phyloP scores from a whole-genome alignment of 2,329 filamentous ascomycete species.

The Teratosphaeria nubilosa region DNA sequence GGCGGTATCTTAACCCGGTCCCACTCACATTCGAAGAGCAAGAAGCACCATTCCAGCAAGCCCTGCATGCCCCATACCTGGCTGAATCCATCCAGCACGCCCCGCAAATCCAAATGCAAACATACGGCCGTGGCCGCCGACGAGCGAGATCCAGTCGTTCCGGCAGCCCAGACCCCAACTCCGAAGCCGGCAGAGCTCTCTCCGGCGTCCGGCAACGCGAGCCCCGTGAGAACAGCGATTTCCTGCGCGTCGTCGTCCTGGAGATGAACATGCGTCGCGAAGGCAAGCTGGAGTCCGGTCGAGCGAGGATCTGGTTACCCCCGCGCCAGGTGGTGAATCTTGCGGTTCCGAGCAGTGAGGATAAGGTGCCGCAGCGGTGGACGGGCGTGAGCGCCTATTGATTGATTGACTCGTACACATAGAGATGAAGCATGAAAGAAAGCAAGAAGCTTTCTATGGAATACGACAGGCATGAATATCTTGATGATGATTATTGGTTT shows the following conservation, averaged over 20 bases:
- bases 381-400: neutral
- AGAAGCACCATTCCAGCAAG: conserved; percentile 27
- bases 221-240: conserved; percentile 53
- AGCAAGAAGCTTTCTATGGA: neutral
- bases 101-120: conserved; percentile 54
- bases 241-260: conserved; percentile 53
- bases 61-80: conserved; percentile 25
- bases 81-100: conserved; percentile 29
- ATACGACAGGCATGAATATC: neutral
- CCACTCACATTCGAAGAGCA: conserved; percentile 30
- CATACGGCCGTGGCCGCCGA: conserved; percentile 37
- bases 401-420: neutral
- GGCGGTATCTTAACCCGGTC: conserved; percentile 52
- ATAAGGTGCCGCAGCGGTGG: neutral
- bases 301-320: conserved; percentile 51
- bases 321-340: conserved; percentile 34
- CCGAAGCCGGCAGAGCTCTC: conserved; percentile 31
- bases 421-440: neutral
- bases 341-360: neutral
- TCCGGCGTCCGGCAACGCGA: conserved; percentile 46
- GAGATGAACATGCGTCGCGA: conserved; percentile 59
- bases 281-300: conserved; percentile 51
- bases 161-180: conserved; percentile 29
- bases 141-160: conserved; percentile 19
- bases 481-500: neutral